phyloP scores from a whole-genome alignment of 2,329 filamentous ascomycete species.

The Penicillium griseofulvum region DNA sequence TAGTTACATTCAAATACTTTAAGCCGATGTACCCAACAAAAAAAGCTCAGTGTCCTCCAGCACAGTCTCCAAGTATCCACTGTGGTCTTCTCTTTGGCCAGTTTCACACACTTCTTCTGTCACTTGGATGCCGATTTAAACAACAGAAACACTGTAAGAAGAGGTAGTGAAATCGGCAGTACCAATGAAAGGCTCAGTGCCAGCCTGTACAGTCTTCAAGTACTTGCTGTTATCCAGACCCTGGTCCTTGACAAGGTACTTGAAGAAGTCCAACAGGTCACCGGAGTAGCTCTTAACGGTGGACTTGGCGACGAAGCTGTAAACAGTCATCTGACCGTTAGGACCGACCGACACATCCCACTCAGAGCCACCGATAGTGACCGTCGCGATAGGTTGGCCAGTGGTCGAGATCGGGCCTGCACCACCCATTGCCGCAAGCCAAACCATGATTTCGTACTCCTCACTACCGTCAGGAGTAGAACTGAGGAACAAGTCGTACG shows the following conservation, averaged over 20 bases:
- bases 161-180: conserved; percentile 28
- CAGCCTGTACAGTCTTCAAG: conserved; percentile 49
- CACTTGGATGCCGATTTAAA: conserved; percentile 11
- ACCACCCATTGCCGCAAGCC: conserved; percentile 58
- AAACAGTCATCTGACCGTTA: conserved; percentile 59
- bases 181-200: conserved; percentile 40
- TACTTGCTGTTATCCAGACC: conserved; percentile 47
- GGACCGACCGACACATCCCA: conserved; percentile 61
- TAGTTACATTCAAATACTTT: no score
- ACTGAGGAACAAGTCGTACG: conserved; percentile 61
- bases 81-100: no score
- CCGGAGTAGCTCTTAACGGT: conserved; percentile 54
- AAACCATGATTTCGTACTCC: conserved; percentile 67
- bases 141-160: conserved; percentile 29
- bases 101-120: no score
- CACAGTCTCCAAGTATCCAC: no score
- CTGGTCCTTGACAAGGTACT: conserved; percentile 51
- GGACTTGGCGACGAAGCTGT: conserved; percentile 55
- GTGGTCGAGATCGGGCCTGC: conserved; percentile 55
- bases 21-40: no score
- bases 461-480: conserved; percentile 46
- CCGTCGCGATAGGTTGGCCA: conserved; percentile 53
- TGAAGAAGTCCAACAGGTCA: conserved; percentile 58
- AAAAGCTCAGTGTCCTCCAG: no score
- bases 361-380: conserved; percentile 52